Conservation (phyloP, 345 rosid species). For the Rhodamnia argentea region DNA sequence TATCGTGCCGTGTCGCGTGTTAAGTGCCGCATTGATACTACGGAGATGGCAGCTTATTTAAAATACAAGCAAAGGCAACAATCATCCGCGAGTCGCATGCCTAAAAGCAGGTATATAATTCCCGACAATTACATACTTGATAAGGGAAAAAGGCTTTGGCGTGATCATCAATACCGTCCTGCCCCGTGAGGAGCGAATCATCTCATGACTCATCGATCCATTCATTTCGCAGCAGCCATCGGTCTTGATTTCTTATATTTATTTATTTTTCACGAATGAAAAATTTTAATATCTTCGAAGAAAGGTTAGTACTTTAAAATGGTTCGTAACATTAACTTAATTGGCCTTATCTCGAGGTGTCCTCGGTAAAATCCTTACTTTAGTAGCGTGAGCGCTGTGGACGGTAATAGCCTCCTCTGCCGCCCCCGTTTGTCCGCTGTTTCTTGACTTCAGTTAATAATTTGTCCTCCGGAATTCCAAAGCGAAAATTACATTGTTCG, state of each 20-base stretch:
- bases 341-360: neutral
- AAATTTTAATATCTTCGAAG: neutral
- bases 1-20: no score
- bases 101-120: neutral
- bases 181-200: neutral
- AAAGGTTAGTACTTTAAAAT: neutral
- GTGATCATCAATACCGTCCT: neutral
- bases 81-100: neutral
- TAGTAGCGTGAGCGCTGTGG: neutral
- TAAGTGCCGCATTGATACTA: no score
- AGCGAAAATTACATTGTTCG: neutral
- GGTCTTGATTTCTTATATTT: neutral
- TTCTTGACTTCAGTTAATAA: neutral
- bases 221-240: neutral
- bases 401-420: neutral
- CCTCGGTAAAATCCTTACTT: neutral
- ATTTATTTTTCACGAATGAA: no score
- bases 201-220: neutral
- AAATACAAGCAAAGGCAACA: neutral
- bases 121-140: neutral
- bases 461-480: neutral
- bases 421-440: neutral
- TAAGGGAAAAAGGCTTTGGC: neutral
- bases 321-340: neutral
- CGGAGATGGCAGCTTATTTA: neutral